These are phyloP conservation scores for Globisporangium nagaii DNA, from an alignment of 352 stramenopile species.

Conservation along the genomic window DNA sequence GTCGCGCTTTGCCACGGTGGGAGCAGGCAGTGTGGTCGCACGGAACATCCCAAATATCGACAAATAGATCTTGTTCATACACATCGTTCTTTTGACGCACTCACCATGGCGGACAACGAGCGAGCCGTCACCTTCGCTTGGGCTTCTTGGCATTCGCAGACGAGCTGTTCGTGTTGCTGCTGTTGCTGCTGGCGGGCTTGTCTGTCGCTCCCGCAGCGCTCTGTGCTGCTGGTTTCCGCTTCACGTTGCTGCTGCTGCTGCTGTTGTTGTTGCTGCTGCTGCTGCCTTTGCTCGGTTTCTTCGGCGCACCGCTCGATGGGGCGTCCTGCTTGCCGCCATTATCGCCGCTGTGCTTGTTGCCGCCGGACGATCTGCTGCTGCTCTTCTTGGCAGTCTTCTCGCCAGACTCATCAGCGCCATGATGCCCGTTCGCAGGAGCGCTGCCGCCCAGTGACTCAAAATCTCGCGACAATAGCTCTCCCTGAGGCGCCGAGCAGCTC, in stretches of 20 bases:
- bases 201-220: conserved; percentile 3
- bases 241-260: conserved; percentile 3
- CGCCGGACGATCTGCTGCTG: neutral
- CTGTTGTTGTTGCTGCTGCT: conserved; percentile 11
- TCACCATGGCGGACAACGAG: no score
- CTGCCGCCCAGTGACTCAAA: conserved; percentile 1
- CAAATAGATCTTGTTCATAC: neutral
- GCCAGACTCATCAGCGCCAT: neutral
- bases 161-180: neutral
- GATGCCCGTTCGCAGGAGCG: neutral
- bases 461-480: conserved; percentile 19
- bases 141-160: conserved; percentile 17
- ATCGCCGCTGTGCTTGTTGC: neutral
- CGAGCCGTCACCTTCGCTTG: conserved; percentile 16
- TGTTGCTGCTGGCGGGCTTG: conserved; percentile 5
- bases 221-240: conserved; percentile 13
- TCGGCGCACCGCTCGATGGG: neutral
- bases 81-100: no score
- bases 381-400: conserved; percentile 15
- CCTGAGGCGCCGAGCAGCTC: conserved; percentile 71
- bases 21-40: neutral
- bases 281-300: conserved; percentile 7
- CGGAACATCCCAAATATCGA: neutral
- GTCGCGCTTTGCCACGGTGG: no score
- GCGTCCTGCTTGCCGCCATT: conserved; percentile 8